Base-by-base conservation (phyloP, 2,329 filamentous ascomycete species). In the Apiospora rasikravindrae region DNA sequence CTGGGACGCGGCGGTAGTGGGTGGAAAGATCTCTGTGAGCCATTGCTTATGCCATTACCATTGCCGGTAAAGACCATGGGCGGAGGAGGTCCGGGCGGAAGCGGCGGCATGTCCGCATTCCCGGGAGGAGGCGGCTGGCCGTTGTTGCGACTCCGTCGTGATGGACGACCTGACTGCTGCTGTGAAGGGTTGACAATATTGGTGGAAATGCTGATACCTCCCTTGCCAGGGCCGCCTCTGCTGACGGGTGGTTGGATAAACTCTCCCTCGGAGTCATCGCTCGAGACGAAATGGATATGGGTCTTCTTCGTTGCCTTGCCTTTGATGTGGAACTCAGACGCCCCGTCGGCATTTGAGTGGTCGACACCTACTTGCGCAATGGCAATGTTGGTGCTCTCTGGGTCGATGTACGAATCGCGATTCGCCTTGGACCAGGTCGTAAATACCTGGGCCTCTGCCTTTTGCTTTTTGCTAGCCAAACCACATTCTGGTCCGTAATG, bases 401-500 rank as follows among this genome's bases (percentile, higher is more conserved):
- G 77, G 76, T 90, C 86, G 37, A 89, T 69, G 75, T 89, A 91
- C 47, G 81, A 81, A 70, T 84, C 80, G 22, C 84, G 81, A 74
- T 88, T 89, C 64, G 80, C 78, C 70, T 83, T 77, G 42, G 87
- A 87, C 88, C 89, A 91, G 0, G 87, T 89, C 67, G 85, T 82
- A 73, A 82, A 84, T 22, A 75, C 79, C 22, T 47, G 42, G 29
- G 72, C 71, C 16, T 75, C 71, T 13, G 47, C 33, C 57, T 64
- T 45, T 47, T 74, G 77, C 24, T 71, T 69, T 33, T 72, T 74
- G 37, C 71, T 73, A 47, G 73, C 73, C 45, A 81, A 73, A 4
- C 78, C 80, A 78, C 90, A 92, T 71, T 91, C 89, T 16, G 85
- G 83, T 1, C 88, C 87, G 77, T 86, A 91, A 78, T 92, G 90